These are phyloP conservation scores for Neurospora crassa DNA, from an alignment of 2,329 filamentous ascomycete genomes.

Conservation along the genomic window DNA sequence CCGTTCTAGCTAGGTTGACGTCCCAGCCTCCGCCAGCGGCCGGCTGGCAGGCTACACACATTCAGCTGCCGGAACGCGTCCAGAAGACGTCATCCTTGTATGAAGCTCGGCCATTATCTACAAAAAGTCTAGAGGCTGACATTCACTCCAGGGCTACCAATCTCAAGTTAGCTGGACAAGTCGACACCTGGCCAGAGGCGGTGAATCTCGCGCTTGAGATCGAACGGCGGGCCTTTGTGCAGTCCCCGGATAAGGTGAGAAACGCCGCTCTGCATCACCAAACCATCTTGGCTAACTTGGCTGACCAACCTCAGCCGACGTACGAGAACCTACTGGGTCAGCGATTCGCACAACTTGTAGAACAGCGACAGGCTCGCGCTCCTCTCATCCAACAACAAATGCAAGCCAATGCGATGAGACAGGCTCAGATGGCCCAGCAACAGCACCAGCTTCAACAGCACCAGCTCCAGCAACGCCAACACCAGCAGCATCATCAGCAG, in stretches of 20 bases:
- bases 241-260: slow-evolving; percentile 39
- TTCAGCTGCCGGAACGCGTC: slow-evolving; percentile 24
- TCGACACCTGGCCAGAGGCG: slow-evolving; percentile 31
- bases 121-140: slow-evolving; percentile 7
- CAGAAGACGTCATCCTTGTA: slow-evolving; percentile 27
- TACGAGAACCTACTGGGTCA: slow-evolving; percentile 40
- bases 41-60: slow-evolving; percentile 28
- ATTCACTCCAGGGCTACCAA: slow-evolving; percentile 37
- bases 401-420: slow-evolving; percentile 24
- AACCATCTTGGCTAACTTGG: slow-evolving; percentile 14
- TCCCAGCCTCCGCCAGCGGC: slow-evolving; percentile 23
- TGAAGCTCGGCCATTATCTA: slow-evolving; percentile 10
- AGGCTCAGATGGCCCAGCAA: slow-evolving; percentile 14
- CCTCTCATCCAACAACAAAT: slow-evolving; percentile 39
- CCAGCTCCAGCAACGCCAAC: slow-evolving; percentile 12
- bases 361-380: slow-evolving; percentile 41
- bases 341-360: slow-evolving; percentile 39
- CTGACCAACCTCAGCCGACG: slow-evolving; percentile 26
- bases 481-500: too few species aligned
- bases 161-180: slow-evolving; percentile 35
- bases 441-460: slow-evolving; percentile 14
- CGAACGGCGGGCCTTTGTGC: slow-evolving; percentile 38
- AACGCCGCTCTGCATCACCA: slow-evolving; percentile 1
- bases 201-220: slow-evolving; percentile 33
- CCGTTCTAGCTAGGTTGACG: slow-evolving; percentile 10